Evolutionary conservation across 2,329 filamentous ascomycete genomes (phyloP).

Genomic region (Fusarium guadeloupense): DNA sequence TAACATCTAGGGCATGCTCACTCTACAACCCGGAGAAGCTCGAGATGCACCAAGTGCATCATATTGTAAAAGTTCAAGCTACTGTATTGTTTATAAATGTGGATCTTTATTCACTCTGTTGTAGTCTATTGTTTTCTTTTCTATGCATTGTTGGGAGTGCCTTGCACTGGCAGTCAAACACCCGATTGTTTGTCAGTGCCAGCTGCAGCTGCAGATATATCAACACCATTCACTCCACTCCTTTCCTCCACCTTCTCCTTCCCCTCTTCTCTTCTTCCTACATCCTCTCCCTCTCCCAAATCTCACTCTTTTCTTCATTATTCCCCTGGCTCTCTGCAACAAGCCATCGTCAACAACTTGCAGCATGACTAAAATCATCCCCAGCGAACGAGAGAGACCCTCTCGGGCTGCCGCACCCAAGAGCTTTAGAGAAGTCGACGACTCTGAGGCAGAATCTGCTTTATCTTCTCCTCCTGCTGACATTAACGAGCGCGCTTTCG

Average conservation of each 20-base stretch:
- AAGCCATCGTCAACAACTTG: too few species aligned
- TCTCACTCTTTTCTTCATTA: not conserved
- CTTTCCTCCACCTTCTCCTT: not conserved
- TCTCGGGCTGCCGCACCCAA: constrained; percentile 14
- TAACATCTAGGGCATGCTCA: too few species aligned
- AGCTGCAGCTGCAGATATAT: not conserved
- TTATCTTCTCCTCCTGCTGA: not conserved
- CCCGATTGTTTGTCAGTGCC: not conserved
- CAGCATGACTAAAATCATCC: too few species aligned
- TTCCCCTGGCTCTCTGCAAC: too few species aligned
- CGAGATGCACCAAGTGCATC: too few species aligned
- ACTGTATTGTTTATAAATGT: too few species aligned
- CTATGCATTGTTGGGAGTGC: not conserved
- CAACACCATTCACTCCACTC: not conserved
- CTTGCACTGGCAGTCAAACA: constrained; percentile 6
- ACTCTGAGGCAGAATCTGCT: constrained; percentile 3
- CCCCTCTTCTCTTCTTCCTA: not conserved
- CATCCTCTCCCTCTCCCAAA: not conserved
- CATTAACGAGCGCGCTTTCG: not conserved
- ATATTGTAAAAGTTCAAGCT: too few species aligned
- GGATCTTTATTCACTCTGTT: not conserved
- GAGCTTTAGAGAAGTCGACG: constrained; percentile 1
- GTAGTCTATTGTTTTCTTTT: not conserved
- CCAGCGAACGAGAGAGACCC: constrained; percentile 10
- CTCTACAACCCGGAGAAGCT: too few species aligned